These are phyloP conservation scores for Sphaceloma murrayae DNA, from an alignment of 2,329 filamentous ascomycete species.

Conservation along the genomic window DNA sequence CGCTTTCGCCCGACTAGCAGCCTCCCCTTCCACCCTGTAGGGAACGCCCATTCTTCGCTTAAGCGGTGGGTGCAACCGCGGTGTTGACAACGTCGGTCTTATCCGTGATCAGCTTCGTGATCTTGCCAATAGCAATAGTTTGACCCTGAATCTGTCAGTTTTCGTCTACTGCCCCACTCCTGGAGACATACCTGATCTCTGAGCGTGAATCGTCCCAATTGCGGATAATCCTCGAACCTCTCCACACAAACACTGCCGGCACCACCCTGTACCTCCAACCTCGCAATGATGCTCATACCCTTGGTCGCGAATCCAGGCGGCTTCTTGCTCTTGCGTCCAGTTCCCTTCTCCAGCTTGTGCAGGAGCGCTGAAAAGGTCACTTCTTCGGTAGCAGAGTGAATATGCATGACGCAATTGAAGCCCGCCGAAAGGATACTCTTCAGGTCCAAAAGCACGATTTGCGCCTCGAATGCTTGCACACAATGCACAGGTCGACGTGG, in stretches of 20 bases:
- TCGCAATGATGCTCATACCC: slow-evolving; percentile 78
- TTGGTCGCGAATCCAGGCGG: slow-evolving; percentile 82
- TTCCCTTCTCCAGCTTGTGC: slow-evolving; percentile 93
- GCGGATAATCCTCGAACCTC: slow-evolving; percentile 89
- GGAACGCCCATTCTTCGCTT: neutral
- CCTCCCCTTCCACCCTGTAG: no score
- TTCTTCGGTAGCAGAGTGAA: slow-evolving; percentile 95
- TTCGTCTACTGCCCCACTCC: slow-evolving; percentile 23
- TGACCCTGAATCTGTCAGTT: slow-evolving; percentile 56
- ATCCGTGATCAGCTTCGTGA: slow-evolving; percentile 71
- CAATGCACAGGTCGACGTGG: slow-evolving; percentile 89
- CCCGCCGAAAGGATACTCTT: slow-evolving; percentile 90
- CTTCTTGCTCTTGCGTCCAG: slow-evolving; percentile 83
- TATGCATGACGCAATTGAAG: slow-evolving; percentile 96
- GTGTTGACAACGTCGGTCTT: slow-evolving; percentile 19
- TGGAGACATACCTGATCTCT: slow-evolving; percentile 62
- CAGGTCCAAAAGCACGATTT: slow-evolving; percentile 88
- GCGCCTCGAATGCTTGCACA: slow-evolving; percentile 83
- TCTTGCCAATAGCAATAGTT: slow-evolving; percentile 99
- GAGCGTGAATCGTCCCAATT: slow-evolving; percentile 83
- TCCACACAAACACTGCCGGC: slow-evolving; percentile 86
- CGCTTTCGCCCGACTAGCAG: no score
- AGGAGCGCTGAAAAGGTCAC: slow-evolving; percentile 81
- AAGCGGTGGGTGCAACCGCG: slow-evolving; percentile 1
- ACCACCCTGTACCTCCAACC: slow-evolving; percentile 76